phyloP scores from a whole-genome alignment of 805 yeast species.

The Wickerhamiella galacta region DNA sequence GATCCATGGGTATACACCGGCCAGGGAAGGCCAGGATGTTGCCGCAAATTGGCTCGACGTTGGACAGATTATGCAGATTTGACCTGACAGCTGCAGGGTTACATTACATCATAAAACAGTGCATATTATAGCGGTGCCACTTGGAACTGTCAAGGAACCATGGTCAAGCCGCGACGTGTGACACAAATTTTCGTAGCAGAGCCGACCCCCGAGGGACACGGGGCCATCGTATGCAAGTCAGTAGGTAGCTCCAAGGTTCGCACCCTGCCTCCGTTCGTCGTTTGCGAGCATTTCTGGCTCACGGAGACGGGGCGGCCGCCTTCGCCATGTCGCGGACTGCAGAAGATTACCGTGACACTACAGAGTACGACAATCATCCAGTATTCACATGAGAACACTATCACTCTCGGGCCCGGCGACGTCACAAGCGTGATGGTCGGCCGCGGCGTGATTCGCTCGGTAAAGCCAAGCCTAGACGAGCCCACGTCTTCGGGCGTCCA shows the following conservation, averaged over 20 bases:
- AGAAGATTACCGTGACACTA: constrained; percentile 10
- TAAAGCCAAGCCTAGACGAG: too few species aligned
- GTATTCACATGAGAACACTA: constrained; percentile 10
- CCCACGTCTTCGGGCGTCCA: constrained; percentile 9
- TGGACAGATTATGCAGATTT: too few species aligned
- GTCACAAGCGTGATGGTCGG: constrained; percentile 14
- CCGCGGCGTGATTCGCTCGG: constrained; percentile 13
- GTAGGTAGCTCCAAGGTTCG: constrained; percentile 6
- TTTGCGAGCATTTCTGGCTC: constrained; percentile 11
- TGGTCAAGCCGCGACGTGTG: constrained; percentile 1
- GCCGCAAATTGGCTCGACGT: too few species aligned
- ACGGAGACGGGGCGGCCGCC: constrained; percentile 12
- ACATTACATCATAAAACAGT: too few species aligned
- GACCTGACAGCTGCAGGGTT: too few species aligned
- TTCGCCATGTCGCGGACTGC: constrained; percentile 14
- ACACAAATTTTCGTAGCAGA: constrained; percentile 1
- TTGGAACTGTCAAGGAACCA: not conserved
- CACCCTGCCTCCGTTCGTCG: constrained; percentile 14
- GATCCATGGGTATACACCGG: too few species aligned
- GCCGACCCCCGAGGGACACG: not conserved
- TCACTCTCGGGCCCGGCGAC: constrained; percentile 12
- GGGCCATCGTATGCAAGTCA: constrained; percentile 5
- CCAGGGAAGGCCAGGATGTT: too few species aligned
- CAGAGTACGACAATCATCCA: constrained; percentile 9
- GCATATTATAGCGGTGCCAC: too few species aligned